Evolutionary conservation across 352 stramenopile genomes (phyloP), one percentile per base, ranked within the genome.

Genomic region (Peronospora destructor): DNA sequence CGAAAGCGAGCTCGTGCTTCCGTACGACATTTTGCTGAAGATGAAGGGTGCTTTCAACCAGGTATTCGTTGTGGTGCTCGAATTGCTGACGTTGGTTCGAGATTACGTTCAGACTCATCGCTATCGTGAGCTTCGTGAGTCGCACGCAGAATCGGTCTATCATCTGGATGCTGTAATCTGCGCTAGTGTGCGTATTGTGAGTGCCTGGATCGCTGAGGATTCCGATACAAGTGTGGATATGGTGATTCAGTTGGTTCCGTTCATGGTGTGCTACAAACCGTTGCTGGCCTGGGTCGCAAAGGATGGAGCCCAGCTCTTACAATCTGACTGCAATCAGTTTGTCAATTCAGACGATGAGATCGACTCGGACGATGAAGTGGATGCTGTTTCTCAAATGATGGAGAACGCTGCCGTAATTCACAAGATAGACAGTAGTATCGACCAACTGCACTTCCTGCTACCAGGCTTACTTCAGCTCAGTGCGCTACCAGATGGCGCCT

Each of bases 121-220:
- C 14, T 89, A 74, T 41, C 64, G 64, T 12, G 67, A 76, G 9
- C 59, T 91, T 2, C 50, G 65, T 8, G 64, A 74, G 19, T 38
- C 42, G 0, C 43, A 72, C 5, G 63, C 60, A 12, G 51, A 55
- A 16, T 72, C 59, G 0, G 59, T 86, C 3, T 65, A 53, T 16
- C 70, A 87, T 28, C 46, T 89, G 11, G 76, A 94, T 54, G 76
- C 76, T 21, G 59, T 94, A 17, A 78, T 88, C 30, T 87, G 79
- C 36, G 80, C 78, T 5, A 91, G 77, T 53, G 58, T 91, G 7
- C 83, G 83, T 12, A 56, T 94, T 28, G 66, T 86, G 23, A 76
- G 78, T 25, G 76, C 83, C 2, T 94, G 83, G 80, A 77, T 94
- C 12, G 83, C 83, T 11, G 80, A 94, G 61, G 79, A 91, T 45